Conservation (phyloP, 2,329 filamentous ascomycete genomes). For the Myriosclerotinia curreyana region DNA sequence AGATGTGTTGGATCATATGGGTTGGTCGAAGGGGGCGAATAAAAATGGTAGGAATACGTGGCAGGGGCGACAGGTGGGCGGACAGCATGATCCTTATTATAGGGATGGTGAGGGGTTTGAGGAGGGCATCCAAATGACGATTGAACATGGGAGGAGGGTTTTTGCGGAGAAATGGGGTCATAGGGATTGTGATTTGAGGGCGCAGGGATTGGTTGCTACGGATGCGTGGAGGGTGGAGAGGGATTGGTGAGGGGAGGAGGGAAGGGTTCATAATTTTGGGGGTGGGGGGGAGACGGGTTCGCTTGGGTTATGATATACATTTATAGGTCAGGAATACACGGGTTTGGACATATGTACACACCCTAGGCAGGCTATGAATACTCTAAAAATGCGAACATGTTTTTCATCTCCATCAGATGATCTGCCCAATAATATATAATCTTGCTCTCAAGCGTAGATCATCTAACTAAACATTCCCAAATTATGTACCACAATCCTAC, state of each 20-base stretch:
- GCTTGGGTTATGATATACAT: no score
- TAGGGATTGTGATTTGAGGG: constrained; percentile 44
- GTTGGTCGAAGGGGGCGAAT: constrained; percentile 34
- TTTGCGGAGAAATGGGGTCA: constrained; percentile 48
- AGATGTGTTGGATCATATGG: constrained; percentile 36
- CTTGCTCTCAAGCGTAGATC: no score
- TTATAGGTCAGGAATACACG: no score
- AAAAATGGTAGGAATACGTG: constrained; percentile 48
- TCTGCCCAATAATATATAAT: no score
- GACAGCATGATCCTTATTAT: constrained; percentile 53
- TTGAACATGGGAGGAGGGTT: constrained; percentile 46
- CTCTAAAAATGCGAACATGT: no score
- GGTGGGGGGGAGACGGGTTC: no score
- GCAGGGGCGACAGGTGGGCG: constrained; percentile 51
- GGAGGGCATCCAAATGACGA: constrained; percentile 45
- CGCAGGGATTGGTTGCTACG: constrained; percentile 41
- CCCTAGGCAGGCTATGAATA: no score
- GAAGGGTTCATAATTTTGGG: no score
- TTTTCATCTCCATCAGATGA: no score
- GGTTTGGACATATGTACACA: no score
- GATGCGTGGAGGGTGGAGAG: constrained; percentile 49
- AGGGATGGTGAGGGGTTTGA: constrained; percentile 48
- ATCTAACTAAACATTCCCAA: no score
- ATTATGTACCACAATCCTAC: no score
- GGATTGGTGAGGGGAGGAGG: constrained; percentile 39